A percentile compares a stretch with the other conserved stretches of the same genome.
These are phyloP conservation scores for Verticillium zaregamsianum DNA, from an alignment of 2,329 filamentous ascomycete genomes.

Conservation along the genomic window DNA sequence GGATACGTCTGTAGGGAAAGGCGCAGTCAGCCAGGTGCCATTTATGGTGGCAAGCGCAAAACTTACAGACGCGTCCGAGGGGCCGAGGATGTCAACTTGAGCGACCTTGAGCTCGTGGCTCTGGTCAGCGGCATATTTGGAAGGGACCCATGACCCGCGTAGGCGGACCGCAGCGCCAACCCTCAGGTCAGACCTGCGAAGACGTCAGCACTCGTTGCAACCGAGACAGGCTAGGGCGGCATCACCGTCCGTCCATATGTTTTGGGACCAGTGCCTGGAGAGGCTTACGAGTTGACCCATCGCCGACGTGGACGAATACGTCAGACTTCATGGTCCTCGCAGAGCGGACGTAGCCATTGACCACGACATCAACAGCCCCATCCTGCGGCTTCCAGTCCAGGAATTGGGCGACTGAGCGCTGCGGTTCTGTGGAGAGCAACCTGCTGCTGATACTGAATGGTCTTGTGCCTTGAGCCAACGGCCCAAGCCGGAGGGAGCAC, in stretches of 20 bases:
- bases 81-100: slow-evolving; percentile 65
- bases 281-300: slow-evolving; percentile 76
- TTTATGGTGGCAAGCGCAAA: neutral
- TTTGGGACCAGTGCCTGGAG: slow-evolving; percentile 77
- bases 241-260: slow-evolving; percentile 65
- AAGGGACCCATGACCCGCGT: slow-evolving; percentile 71
- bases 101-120: slow-evolving; percentile 76
- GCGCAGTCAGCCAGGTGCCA: slow-evolving; percentile 6
- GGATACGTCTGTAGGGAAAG: slow-evolving; percentile 66
- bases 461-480: neutral
- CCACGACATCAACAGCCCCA: slow-evolving; percentile 44
- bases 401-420: slow-evolving; percentile 48
- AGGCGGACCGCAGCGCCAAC: slow-evolving; percentile 78
- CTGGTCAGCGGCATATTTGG: slow-evolving; percentile 59
- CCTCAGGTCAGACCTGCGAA: slow-evolving; percentile 56
- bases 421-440: slow-evolving; percentile 31
- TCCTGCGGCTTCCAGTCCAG: slow-evolving; percentile 46
- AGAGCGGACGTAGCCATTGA: slow-evolving; percentile 79
- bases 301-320: slow-evolving; percentile 79
- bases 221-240: slow-evolving; percentile 17
- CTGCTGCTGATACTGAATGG: slow-evolving; percentile 11
- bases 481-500: neutral
- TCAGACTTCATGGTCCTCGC: slow-evolving; percentile 81
- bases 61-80: slow-evolving; percentile 70
- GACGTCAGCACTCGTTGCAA: slow-evolving; percentile 22